phyloP scores from a whole-genome alignment of 257 asterid species.

The Solanum verrucosum region DNA sequence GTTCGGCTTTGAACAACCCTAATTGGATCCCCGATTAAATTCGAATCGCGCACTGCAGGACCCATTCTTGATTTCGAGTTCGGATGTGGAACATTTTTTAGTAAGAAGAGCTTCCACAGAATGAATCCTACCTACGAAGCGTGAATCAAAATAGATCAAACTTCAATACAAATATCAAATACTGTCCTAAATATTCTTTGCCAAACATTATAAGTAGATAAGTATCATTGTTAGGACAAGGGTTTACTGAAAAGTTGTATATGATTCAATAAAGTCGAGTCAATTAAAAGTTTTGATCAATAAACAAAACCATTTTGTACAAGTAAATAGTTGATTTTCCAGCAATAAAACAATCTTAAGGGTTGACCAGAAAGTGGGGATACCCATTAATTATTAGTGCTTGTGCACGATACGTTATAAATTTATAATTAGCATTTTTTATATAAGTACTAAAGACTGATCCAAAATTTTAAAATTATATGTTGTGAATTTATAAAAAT shows the following conservation, averaged over 20 bases:
- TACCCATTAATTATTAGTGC: neutral
- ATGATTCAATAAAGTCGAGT: neutral
- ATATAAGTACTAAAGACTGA: neutral
- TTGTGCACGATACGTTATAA: neutral
- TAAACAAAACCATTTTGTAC: neutral
- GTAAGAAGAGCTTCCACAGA: fast-evolving
- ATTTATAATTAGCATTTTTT: neutral
- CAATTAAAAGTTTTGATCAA: neutral
- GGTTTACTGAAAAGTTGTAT: neutral
- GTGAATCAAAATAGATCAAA: neutral
- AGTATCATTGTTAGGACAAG: neutral
- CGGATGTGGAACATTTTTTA: fast-evolving
- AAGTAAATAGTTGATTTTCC: neutral
- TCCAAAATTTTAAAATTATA: neutral
- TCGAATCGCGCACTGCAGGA: too few species aligned
- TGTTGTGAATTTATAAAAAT: neutral
- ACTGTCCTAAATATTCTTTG: neutral
- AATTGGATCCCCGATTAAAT: too few species aligned
- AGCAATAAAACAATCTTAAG: neutral
- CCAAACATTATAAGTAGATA: neutral
- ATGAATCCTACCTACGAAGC: neutral
- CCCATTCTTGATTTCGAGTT: neutral
- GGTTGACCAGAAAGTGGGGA: neutral
- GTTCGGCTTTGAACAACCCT: too few species aligned
- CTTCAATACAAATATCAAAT: neutral